phyloP scores from a whole-genome alignment of 768 basidiomycete species.

The Panellus pusillus region DNA sequence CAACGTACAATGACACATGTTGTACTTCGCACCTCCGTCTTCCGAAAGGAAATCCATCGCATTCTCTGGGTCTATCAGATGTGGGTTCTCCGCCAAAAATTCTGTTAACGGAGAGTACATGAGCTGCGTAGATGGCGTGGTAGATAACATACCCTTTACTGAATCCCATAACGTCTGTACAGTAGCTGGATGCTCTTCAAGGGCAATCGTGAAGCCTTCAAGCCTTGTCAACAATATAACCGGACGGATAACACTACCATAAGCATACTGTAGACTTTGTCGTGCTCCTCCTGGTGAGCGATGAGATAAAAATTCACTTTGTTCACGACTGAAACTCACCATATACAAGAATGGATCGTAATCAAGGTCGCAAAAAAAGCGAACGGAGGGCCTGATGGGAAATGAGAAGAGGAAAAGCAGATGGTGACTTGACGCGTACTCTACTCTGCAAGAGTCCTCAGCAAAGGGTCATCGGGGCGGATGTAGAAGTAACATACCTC shows the following conservation, averaged over 20 bases:
- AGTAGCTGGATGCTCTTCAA: conserved; percentile 77
- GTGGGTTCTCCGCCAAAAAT: conserved; percentile 67
- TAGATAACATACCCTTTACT: conserved; percentile 54
- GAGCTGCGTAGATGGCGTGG: neutral
- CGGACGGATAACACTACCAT: neutral
- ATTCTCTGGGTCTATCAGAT: conserved; percentile 64
- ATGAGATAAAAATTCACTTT: too few relatives aligned
- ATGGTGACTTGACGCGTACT: conserved; percentile 47
- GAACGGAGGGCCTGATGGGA: conserved; percentile 62
- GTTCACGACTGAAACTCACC: conserved; percentile 23
- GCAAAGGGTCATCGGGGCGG: neutral
- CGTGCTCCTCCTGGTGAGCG: conserved; percentile 44
- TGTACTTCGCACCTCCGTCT: conserved; percentile 71
- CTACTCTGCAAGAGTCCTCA: conserved; percentile 50
- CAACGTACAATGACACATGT: conserved; percentile 68
- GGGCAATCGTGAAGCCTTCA: conserved; percentile 74
- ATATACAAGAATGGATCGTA: conserved; percentile 83
- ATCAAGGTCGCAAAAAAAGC: conserved; percentile 74
- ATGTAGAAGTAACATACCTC: conserved; percentile 39
- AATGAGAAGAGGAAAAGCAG: neutral
- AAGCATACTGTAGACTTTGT: conserved; percentile 44
- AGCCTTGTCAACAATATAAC: neutral
- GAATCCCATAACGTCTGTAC: conserved; percentile 79
- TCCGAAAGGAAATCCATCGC: conserved; percentile 82
- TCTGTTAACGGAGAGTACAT: conserved; percentile 40